Conservation (phyloP, 305 asterid genomes). For the Fraxinus floribunda region DNA sequence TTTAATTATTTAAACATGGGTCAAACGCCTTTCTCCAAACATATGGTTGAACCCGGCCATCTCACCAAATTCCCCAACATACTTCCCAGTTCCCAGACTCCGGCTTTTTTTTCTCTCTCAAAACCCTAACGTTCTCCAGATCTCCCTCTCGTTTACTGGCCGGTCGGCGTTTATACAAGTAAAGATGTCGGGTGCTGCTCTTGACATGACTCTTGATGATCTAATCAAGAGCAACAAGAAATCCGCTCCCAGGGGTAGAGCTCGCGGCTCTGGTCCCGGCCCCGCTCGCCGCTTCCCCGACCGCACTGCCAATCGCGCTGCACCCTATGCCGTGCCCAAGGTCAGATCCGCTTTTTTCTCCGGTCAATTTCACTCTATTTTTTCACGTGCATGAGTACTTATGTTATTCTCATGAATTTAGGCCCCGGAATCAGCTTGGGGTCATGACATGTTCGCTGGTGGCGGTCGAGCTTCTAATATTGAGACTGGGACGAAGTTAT, state of each 20-base stretch:
- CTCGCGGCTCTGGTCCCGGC: slow-evolving; percentile 56
- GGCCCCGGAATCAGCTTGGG: slow-evolving; percentile 91
- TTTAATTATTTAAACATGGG: no score
- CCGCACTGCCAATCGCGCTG: slow-evolving; percentile 56
- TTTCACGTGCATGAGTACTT: not conserved
- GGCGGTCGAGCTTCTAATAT: slow-evolving; percentile 58
- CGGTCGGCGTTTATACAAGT: not conserved
- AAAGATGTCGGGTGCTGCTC: slow-evolving; percentile 71
- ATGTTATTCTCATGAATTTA: slow-evolving; percentile 26
- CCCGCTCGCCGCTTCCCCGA: slow-evolving; percentile 62
- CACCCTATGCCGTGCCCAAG: slow-evolving; percentile 73
- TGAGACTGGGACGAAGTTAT: slow-evolving; percentile 90
- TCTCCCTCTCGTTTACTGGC: slow-evolving; percentile 10
- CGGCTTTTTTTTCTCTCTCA: not conserved
- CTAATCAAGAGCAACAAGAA: slow-evolving; percentile 85
- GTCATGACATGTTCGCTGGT: slow-evolving; percentile 61
- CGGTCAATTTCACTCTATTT: not conserved
- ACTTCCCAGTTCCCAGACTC: not conserved
- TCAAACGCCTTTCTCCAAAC: no score
- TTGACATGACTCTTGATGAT: slow-evolving; percentile 82
- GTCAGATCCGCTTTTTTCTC: slow-evolving; percentile 46
- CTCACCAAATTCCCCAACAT: no score
- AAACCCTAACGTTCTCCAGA: slow-evolving; percentile 8
- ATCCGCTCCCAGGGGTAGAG: slow-evolving; percentile 48
- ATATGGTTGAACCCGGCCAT: no score